These are phyloP conservation scores for Thalia dealbata DNA, from an alignment of 176 grass and related monocot species.

Conservation along the genomic window DNA sequence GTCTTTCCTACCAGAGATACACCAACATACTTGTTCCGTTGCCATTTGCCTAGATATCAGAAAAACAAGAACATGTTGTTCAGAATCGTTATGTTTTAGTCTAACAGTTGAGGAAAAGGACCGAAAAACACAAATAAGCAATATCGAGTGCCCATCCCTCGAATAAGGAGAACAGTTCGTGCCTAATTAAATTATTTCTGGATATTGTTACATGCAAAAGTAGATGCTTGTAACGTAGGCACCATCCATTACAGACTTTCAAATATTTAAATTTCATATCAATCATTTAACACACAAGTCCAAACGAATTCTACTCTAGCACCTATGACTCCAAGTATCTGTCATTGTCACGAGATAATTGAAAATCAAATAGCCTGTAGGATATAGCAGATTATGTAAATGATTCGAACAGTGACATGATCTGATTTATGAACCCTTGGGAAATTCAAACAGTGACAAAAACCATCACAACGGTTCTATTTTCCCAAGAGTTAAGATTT, in stretches of 20 bases:
- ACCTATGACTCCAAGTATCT: neutral
- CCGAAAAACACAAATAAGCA: neutral
- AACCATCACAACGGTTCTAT: too few relatives aligned
- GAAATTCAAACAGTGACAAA: too few relatives aligned
- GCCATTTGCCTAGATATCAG: constrained; percentile 14
- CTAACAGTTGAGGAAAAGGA: neutral
- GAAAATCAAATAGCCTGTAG: neutral
- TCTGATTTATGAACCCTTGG: too few relatives aligned
- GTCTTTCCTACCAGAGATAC: constrained; percentile 12
- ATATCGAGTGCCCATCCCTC: neutral
- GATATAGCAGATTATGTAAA: neutral
- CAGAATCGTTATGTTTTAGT: neutral
- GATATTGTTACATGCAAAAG: too few relatives aligned
- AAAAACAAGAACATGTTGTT: neutral
- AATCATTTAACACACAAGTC: too few relatives aligned
- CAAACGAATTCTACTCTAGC: neutral
- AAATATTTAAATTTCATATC: too few relatives aligned
- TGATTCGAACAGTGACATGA: too few relatives aligned
- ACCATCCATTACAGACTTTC: too few relatives aligned
- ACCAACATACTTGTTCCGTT: constrained; percentile 18
- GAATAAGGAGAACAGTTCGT: neutral
- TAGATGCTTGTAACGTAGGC: too few relatives aligned
- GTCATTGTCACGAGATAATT: neutral
- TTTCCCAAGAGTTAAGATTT: too few relatives aligned
- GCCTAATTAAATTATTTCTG: neutral